A percentile compares a stretch with the other conserved stretches of the same genome.
phyloP scores from a whole-genome alignment of 805 yeast genomes.

The Schizosaccharomyces octosporus region DNA sequence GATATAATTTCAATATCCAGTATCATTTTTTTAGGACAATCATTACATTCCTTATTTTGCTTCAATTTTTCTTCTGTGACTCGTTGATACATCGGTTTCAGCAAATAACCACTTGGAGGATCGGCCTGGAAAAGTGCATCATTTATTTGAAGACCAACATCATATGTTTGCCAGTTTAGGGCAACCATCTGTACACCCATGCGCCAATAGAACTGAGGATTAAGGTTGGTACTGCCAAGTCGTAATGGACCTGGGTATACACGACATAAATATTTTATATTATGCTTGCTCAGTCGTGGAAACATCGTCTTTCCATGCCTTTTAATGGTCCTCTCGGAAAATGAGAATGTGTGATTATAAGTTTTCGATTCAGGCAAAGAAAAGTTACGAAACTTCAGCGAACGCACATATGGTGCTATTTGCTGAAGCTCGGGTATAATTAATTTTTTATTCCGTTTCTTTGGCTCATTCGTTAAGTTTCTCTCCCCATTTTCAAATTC shows the following conservation, averaged over 20 bases:
- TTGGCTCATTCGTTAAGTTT: not conserved
- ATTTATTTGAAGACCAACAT: conserved; percentile 68
- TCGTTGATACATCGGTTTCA: conserved; percentile 36
- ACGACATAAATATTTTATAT: conserved; percentile 48
- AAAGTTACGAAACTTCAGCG: conserved; percentile 55
- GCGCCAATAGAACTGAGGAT: conserved; percentile 59
- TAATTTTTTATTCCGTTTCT: not conserved
- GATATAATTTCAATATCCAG: conserved; percentile 68
- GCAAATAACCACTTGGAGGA: conserved; percentile 43
- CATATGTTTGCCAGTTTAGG: conserved; percentile 87
- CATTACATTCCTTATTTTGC: not conserved
- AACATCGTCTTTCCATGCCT: conserved; percentile 36
- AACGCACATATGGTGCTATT: conserved; percentile 50
- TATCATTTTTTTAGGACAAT: conserved; percentile 23
- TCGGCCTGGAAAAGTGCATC: conserved; percentile 52
- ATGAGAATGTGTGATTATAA: conserved; percentile 60
- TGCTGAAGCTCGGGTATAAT: conserved; percentile 4
- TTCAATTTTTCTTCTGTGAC: not conserved
- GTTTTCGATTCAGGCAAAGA: conserved; percentile 69
- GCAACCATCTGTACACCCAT: conserved; percentile 87
- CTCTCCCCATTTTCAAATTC: conserved; percentile 2
- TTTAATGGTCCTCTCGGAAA: conserved; percentile 47
- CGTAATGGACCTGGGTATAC: conserved; percentile 68
- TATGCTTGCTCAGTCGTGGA: conserved; percentile 47
- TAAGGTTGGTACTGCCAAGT: conserved; percentile 55